Evolutionary conservation across 2,329 filamentous ascomycete species (phyloP).

Genomic region (Aspergillus tubingensis): DNA sequence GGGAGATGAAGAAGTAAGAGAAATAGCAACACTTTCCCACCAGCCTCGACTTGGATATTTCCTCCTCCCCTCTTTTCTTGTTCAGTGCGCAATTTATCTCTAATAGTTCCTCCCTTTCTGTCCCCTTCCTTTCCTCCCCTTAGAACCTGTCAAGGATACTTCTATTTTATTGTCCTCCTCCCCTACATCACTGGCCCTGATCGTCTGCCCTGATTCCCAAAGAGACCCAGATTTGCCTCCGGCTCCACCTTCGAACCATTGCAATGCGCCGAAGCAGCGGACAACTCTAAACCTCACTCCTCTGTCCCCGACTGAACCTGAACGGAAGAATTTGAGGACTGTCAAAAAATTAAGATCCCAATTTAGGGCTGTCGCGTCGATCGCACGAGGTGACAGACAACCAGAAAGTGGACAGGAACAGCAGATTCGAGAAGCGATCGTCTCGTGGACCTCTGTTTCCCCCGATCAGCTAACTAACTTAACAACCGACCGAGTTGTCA

Average conservation of each 20-base stretch:
- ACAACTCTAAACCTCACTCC: constrained; percentile 3
- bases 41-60: not conserved
- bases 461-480: no score
- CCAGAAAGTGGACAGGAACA: not conserved
- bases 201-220: not conserved
- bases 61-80: not conserved
- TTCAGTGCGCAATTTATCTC: not conserved
- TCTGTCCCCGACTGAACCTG: constrained; percentile 9
- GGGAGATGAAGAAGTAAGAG: not conserved
- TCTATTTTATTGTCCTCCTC: no score
- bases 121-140: not conserved
- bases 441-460: no score
- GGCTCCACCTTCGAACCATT: constrained; percentile 10
- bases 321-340: constrained; percentile 7
- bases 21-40: not conserved
- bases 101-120: not conserved
- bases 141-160: no score
- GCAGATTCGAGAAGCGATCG: not conserved
- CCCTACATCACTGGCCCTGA: not conserved
- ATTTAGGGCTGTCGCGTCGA: constrained; percentile 17
- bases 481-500: no score
- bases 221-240: not conserved
- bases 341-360: constrained; percentile 10
- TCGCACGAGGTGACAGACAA: constrained; percentile 11
- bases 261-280: constrained; percentile 5